Conservation (phyloP, 176 grass and related monocot species). For the Oryza punctata region DNA sequence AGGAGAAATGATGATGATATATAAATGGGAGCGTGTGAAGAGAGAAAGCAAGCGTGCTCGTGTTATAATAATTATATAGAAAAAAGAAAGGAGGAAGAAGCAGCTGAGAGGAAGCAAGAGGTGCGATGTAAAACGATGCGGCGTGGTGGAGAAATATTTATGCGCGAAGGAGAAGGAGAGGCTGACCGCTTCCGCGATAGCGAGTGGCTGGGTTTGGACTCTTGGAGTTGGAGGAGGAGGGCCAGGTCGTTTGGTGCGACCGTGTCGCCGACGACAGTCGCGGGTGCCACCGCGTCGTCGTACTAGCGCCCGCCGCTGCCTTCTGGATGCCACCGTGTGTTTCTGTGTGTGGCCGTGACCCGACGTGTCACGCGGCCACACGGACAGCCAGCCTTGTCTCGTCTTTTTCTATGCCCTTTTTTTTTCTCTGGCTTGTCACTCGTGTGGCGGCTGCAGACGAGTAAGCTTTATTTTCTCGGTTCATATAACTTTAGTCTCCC, state of each 20-base stretch:
- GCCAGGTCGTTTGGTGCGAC: constrained; percentile 32
- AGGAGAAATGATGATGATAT: not conserved
- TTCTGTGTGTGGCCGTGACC: no score
- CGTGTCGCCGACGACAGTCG: constrained; percentile 60
- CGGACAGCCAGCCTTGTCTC: no score
- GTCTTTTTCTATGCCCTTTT: not conserved
- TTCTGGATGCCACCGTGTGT: not conserved
- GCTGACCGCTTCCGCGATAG: constrained; percentile 46
- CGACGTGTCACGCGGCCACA: not conserved
- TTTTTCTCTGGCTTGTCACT: not conserved
- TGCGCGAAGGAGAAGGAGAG: not conserved
- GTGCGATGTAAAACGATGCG: constrained; percentile 39
- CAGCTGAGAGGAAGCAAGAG: not conserved
- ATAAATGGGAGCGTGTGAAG: not conserved
- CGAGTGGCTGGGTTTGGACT: not conserved
- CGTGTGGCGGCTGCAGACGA: not conserved
- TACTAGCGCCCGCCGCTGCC: not conserved
- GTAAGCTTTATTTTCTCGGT: not conserved
- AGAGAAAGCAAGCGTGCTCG: not conserved
- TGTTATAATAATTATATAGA: no score
- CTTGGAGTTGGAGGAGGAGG: not conserved
- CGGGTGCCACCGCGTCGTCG: constrained; percentile 40
- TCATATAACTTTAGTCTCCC: not conserved
- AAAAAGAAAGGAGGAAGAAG: not conserved
- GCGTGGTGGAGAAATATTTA: constrained; percentile 37